Evolutionary conservation across 1,139 yeast species (phyloP), one percentile per base, ranked within the genome.

Genomic region (Pichia sp.): DNA sequence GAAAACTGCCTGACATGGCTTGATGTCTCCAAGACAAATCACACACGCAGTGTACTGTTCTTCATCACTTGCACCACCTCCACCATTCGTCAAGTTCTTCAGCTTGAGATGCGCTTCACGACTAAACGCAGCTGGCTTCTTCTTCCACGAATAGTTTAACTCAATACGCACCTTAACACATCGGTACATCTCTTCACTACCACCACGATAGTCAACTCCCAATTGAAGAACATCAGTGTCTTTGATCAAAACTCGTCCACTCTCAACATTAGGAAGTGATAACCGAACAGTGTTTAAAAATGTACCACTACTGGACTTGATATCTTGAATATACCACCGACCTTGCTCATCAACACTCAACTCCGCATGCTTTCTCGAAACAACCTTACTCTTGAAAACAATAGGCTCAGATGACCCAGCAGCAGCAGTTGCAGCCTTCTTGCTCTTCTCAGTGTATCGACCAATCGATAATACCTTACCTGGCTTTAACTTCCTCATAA

Each of bases 201-300:
- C 98, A 9, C 98, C 98, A 52, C 98, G 75, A 66, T 87, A 93
- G 67, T 93, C 97, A 85, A 91, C 86, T 12, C 99, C 99, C 43
- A 93, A 72, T 65, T 93, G 97, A 45, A 93, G 71, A 32, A 89
- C 77, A 67, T 93, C 98, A 10, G 96, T 96, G 62, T 91, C 96
- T 42, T 77, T 72, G 30, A 93, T 65, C 17, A 81, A 77, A 67
- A 80, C 77, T 52, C 81, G 76, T 34, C 77, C 75, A 52, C 91
- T 84, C 59, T 81, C 83, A 45, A 81, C 80, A 40, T 86, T 80
- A 2, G 97, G 96, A 3, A 86, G 85, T 1, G 96, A 82, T 47
- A 93, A 72, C 53, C 99, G 72, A 39, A 86, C 80, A 60, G 88
- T 95, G 66, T 93, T 93, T 50, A 93, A 73, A 65, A 91, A 93